These are phyloP conservation scores for Picea glauca DNA, from an alignment of 75 land plant species.

Conservation along the genomic window DNA sequence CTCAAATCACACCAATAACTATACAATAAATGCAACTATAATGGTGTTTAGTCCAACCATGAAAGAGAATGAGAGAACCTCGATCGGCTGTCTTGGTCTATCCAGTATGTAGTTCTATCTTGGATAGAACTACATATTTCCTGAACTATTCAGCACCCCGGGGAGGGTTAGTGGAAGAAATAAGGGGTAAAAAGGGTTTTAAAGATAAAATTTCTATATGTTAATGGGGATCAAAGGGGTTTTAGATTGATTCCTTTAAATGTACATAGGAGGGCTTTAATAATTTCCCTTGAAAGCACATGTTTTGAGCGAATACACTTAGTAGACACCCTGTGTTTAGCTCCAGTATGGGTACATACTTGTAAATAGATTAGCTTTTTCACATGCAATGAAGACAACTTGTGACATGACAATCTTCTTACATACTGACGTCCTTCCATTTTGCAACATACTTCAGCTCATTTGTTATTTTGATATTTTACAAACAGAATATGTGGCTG, in stretches of 20 bases:
- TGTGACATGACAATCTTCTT: neutral
- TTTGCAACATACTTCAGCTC: neutral
- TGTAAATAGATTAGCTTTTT: too few species aligned
- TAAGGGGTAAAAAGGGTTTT: too few species aligned
- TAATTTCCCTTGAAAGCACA: too few species aligned
- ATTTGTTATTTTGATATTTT: neutral
- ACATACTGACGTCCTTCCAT: neutral
- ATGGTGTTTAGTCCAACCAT: neutral
- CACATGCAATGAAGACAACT: too few species aligned
- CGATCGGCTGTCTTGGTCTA: neutral
- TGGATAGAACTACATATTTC: neutral
- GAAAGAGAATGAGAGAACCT: neutral
- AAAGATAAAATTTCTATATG: too few species aligned
- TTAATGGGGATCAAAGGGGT: too few species aligned
- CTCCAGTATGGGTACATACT: too few species aligned
- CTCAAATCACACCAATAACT: neutral
- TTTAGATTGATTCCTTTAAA: too few species aligned
- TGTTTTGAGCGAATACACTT: too few species aligned
- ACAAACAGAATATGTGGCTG: constrained; percentile 2
- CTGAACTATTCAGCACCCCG: neutral
- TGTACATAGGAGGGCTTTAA: too few species aligned
- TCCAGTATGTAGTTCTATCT: neutral
- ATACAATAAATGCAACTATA: neutral
- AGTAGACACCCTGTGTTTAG: too few species aligned
- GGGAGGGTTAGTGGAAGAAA: too few species aligned